Percentiles rank a stretch among this genome's conserved stretches.
Evolutionary conservation across 352 stramenopile genomes (phyloP).

Genomic region (Pythium aquatile): DNA sequence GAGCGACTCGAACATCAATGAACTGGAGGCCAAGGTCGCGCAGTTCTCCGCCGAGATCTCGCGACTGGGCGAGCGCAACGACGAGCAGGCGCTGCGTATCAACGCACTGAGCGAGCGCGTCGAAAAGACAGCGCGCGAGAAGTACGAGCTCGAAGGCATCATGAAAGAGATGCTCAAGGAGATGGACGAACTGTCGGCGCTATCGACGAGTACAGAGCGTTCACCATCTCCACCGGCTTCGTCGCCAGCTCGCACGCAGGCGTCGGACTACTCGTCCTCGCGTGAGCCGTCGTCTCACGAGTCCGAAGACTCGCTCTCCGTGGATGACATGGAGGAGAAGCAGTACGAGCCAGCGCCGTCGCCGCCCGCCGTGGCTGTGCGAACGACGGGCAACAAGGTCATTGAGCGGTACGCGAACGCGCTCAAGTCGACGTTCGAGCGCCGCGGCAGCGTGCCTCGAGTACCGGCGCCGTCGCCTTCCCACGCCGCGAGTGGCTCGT

Average conservation of each 20-base stretch:
- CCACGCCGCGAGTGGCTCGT: neutral
- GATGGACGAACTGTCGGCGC: conserved; percentile 32
- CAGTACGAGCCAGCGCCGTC: conserved; percentile 20
- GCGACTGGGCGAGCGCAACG: conserved; percentile 47
- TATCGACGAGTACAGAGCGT: neutral
- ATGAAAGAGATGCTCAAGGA: conserved; percentile 61
- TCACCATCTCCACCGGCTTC: neutral
- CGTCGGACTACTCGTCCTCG: neutral
- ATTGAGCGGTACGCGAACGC: conserved; percentile 51
- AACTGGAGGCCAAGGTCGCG: conserved; percentile 46
- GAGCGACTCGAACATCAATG: conserved; percentile 28
- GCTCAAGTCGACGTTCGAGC: conserved; percentile 28
- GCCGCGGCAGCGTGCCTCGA: conserved; percentile 15
- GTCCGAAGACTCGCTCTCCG: conserved; percentile 9
- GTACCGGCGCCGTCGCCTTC: conserved; percentile 15
- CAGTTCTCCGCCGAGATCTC: conserved; percentile 52
- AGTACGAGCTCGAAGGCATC: conserved; percentile 52
- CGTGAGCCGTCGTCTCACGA: conserved; percentile 9
- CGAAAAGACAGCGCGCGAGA: conserved; percentile 43
- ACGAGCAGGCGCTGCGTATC: conserved; percentile 50
- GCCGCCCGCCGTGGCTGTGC: conserved; percentile 13
- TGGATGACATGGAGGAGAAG: conserved; percentile 14
- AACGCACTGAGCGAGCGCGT: conserved; percentile 51
- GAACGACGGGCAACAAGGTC: conserved; percentile 34
- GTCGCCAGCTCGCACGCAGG: neutral